These are phyloP conservation scores for Rhazya stricta DNA, from an alignment of 257 asterid genomes.

Conservation along the genomic window DNA sequence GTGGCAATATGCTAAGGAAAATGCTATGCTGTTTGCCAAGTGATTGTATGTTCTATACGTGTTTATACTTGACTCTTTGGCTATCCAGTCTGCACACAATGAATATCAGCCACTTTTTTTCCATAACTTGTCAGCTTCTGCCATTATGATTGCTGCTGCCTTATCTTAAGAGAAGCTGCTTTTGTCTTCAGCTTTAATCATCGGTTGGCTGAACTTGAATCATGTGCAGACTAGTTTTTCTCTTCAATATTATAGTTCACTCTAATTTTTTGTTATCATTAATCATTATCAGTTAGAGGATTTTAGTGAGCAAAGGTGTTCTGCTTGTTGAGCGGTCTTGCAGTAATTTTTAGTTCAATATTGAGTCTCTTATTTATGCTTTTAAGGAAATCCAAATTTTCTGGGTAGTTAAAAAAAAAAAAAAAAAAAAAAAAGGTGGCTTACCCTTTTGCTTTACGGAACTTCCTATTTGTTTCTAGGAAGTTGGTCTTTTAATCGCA, in stretches of 20 bases:
- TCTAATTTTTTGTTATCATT: too few relatives aligned
- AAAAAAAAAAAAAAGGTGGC: too few relatives aligned
- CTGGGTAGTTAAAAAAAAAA: too few relatives aligned
- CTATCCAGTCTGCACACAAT: neutral
- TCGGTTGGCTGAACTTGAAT: neutral
- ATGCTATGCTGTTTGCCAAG: neutral
- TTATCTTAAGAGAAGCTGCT: neutral
- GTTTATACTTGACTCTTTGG: neutral
- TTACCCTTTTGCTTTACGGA: too few relatives aligned
- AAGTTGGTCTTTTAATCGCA: too few relatives aligned
- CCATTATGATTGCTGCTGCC: constrained; percentile 8
- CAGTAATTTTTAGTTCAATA: neutral
- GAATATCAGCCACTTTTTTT: neutral
- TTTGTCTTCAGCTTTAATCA: neutral
- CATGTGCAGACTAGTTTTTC: neutral
- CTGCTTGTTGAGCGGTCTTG: too few relatives aligned
- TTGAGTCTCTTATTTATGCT: neutral
- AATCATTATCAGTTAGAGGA: too few relatives aligned
- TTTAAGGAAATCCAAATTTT: too few relatives aligned
- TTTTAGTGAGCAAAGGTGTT: too few relatives aligned
- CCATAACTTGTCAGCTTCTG: constrained; percentile 1
- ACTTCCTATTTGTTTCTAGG: too few relatives aligned
- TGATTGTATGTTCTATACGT: neutral
- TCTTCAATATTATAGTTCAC: too few relatives aligned
- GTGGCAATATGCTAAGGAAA: constrained; percentile 21